Conservation (phyloP, 2,329 filamentous ascomycete genomes). For the Colletotrichum paranaense region DNA sequence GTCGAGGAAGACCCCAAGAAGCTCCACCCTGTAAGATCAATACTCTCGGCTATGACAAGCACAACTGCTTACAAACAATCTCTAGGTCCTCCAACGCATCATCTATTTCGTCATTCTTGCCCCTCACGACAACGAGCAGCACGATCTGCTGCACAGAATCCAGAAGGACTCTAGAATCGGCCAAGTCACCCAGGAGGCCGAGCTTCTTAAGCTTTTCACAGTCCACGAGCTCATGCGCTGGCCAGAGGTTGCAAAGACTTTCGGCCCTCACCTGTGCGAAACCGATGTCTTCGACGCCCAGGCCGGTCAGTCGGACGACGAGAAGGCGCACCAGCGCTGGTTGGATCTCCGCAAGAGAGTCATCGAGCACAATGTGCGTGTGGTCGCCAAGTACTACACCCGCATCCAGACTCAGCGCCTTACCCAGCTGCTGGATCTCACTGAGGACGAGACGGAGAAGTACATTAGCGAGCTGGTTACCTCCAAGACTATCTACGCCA, state of each 20-base stretch:
- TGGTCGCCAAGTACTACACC: constrained; percentile 98
- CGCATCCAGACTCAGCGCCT: constrained; percentile 93
- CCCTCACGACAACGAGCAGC: constrained; percentile 98
- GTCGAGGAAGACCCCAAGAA: constrained; percentile 91
- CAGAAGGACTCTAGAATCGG: constrained; percentile 85
- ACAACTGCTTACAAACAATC: not conserved
- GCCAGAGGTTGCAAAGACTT: constrained; percentile 91
- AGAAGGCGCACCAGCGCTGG: constrained; percentile 89
- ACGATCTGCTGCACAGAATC: constrained; percentile 94
- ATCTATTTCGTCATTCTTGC: constrained; percentile 98
- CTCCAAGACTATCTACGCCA: constrained; percentile 96
- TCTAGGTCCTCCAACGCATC: constrained; percentile 87
- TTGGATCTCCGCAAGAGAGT: constrained; percentile 96
- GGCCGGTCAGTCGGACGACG: constrained; percentile 73
- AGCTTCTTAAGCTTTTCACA: constrained; percentile 93
- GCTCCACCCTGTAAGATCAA: constrained; percentile 78
- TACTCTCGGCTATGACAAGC: not conserved
- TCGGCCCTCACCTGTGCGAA: constrained; percentile 85
- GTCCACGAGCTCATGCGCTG: constrained; percentile 97
- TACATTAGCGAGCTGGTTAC: constrained; percentile 98
- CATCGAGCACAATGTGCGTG: constrained; percentile 98
- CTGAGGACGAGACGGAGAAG: constrained; percentile 97
- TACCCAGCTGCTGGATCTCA: constrained; percentile 89
- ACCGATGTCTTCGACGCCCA: constrained; percentile 89
- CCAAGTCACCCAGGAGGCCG: constrained; percentile 81